Conservation (phyloP, 495 filamentous ascomycete species). For the Glutinoglossum americanum region DNA sequence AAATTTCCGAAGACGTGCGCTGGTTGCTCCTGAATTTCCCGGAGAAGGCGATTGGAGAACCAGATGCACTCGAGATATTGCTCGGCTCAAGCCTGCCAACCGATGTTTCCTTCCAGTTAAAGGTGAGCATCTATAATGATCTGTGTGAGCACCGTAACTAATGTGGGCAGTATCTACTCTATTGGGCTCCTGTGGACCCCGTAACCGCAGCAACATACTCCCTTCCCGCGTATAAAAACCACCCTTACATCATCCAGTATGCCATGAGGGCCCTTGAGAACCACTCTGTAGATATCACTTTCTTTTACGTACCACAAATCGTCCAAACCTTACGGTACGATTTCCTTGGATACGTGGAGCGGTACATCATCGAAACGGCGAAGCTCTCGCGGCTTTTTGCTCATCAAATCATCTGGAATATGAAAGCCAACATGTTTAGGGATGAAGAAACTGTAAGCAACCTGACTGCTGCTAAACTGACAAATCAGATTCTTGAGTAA, state of each 20-base stretch:
- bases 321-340: conserved; percentile 95
- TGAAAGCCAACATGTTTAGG: conserved; percentile 96
- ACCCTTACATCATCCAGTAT: conserved; percentile 89
- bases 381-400: conserved; percentile 92
- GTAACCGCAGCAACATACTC: conserved; percentile 86
- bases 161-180: conserved; percentile 56
- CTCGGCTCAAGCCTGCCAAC: conserved; percentile 51
- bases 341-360: conserved; percentile 78
- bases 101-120: conserved; percentile 69
- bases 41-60: conserved; percentile 53
- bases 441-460: conserved; percentile 77
- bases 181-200: conserved; percentile 86
- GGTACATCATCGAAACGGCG: conserved; percentile 89
- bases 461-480: neutral
- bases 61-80: conserved; percentile 63
- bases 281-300: conserved; percentile 86
- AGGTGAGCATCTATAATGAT: conserved; percentile 25
- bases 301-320: conserved; percentile 97
- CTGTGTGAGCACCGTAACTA: conserved; percentile 11
- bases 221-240: conserved; percentile 76
- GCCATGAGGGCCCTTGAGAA: conserved; percentile 87
- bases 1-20: conserved; percentile 51
- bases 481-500: neutral
- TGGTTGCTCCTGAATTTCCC: conserved; percentile 62
- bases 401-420: conserved; percentile 99